Percentiles rank a stretch among this genome's conserved stretches.
Evolutionary conservation across 768 basidiomycete genomes (phyloP).

Genomic region (Artomyces pyxidatus): DNA sequence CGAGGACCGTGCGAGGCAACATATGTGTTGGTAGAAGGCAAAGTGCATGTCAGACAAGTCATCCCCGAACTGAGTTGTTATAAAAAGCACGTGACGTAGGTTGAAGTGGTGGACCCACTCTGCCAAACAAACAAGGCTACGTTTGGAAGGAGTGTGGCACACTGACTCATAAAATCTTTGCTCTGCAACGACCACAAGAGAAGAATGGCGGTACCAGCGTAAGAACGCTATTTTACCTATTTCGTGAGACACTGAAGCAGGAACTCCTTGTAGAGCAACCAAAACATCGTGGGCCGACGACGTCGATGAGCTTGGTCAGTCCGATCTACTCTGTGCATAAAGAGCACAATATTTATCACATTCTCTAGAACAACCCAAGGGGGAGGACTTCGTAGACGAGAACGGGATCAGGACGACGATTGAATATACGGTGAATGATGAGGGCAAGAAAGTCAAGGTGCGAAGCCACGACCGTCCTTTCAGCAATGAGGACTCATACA

Average conservation of each 20-base stretch:
- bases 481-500: no score
- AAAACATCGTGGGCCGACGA: constrained; percentile 35
- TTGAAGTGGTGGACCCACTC: background rate
- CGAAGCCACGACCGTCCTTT: constrained; percentile 12
- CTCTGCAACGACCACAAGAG: background rate
- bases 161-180: background rate
- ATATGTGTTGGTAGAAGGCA: background rate
- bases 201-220: background rate
- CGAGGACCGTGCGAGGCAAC: background rate
- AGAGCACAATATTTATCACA: background rate
- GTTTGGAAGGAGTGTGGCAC: no score
- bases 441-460: constrained; percentile 94
- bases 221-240: no score
- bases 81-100: background rate
- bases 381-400: constrained; percentile 70
- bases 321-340: background rate
- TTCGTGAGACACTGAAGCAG: background rate
- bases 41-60: background rate
- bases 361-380: constrained; percentile 40
- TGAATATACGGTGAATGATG: constrained; percentile 80
- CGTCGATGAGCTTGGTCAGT: constrained; percentile 27
- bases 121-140: background rate
- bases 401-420: constrained; percentile 83
- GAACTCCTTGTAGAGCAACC: constrained; percentile 20
- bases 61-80: no score